Base-by-base conservation (phyloP, 2,329 filamentous ascomycete genomes). In the Diaporthe eres region DNA sequence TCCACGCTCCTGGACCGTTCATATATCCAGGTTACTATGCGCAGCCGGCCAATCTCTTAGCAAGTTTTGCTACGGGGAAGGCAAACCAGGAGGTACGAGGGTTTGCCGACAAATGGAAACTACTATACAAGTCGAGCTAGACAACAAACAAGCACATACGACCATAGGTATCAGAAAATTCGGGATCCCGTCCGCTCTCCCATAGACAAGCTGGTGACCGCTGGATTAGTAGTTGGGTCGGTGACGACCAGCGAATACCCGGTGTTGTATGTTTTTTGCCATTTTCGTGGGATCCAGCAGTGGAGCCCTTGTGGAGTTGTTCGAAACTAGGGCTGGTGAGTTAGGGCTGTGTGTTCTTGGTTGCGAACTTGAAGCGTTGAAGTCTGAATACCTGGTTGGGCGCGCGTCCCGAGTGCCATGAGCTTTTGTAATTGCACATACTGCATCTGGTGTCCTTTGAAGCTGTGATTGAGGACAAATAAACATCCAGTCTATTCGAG, bases 11-110 rank as follows among this genome's bases (percentile, higher is more conserved):
- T 75, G 2, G 25, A 80, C 25, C 78, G 82, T 8, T 80, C 79
- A 7, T 84, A 84, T 39, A 49, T 82, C n/a, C 53, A 80, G 10
- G 83, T 83, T 6, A 82, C 83, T 82, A 44, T 5, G 10, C 2
- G 37, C 37, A 39, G 37, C 37, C 37, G 10, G 9, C 0, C 37
- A 12, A 39, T 39, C 10, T 12, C 37, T 39, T 12, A 12, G 37
- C 37, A 39, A 12, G 12, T 39, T 39, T 1, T 12, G 37, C 37
- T 4, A 39, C 37, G 37, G 12, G 10, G 37, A 12, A 39, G 12
- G 37, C 37, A 12, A 13, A 39, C 37, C 12, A 39, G 37, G 37
- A 39, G 3, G 2, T 15, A 1, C 12, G 37, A 39, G 53, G 78
- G 74, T 34, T 61, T 81, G 44, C 73, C 12, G 37, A 39, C 12